Conservation (phyloP, 768 basidiomycete genomes). For the Pleurotus ostreatus region DNA sequence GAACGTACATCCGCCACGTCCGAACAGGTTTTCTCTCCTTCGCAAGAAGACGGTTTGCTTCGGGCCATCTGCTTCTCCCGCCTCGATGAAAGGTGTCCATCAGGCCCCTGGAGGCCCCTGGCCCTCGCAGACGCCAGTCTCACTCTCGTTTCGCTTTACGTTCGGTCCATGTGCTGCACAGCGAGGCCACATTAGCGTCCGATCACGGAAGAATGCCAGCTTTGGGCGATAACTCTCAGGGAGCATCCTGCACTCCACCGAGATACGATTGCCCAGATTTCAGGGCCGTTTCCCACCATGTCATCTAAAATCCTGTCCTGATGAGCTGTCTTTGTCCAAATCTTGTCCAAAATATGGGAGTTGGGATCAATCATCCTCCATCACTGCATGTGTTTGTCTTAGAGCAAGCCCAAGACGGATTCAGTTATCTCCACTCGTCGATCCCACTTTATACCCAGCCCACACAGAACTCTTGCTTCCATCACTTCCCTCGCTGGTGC, state of each 20-base stretch:
- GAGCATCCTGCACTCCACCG: not conserved
- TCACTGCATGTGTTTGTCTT: slow-evolving; percentile 4
- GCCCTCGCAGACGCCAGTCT: not conserved
- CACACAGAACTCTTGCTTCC: not conserved
- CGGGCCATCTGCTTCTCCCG: slow-evolving; percentile 1
- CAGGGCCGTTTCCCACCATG: slow-evolving; percentile 7
- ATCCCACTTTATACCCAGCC: slow-evolving; percentile 2
- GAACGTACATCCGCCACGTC: not conserved
- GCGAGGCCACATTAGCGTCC: not conserved
- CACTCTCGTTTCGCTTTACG: not conserved
- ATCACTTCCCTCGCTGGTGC: slow-evolving; percentile 6
- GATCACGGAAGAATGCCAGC: not conserved
- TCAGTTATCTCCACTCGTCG: slow-evolving; percentile 6
- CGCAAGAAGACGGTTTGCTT: not conserved
- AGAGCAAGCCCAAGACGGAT: not conserved
- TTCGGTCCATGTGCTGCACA: not conserved
- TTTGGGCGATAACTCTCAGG: not conserved
- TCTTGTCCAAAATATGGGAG: not conserved
- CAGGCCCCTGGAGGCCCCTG: not conserved
- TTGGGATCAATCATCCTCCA: slow-evolving; percentile 4
- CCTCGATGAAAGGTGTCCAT: not conserved
- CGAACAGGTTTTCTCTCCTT: not conserved
- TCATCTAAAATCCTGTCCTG: slow-evolving; percentile 1
- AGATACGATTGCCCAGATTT: not conserved
- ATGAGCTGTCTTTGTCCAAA: slow-evolving; percentile 2